phyloP scores from a whole-genome alignment of 2,329 filamentous ascomycete species.

The Arthrobotrys sphaeroides region DNA sequence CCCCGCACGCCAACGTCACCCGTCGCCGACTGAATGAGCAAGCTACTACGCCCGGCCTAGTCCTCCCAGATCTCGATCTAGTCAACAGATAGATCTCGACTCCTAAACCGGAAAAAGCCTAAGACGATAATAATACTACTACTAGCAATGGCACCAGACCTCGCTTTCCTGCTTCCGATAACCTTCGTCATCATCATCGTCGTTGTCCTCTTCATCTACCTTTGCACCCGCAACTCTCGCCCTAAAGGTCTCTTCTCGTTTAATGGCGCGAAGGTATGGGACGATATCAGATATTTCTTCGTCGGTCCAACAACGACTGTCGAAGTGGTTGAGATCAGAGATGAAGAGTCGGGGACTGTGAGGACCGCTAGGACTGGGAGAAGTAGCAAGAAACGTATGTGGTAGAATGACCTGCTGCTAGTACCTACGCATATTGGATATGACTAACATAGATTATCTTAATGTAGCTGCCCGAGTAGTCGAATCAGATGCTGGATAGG shows the following conservation, averaged over 20 bases:
- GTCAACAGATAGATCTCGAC: neutral
- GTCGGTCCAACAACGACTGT: neutral
- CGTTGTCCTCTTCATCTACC: slow-evolving; percentile 43
- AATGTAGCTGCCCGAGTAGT: neutral
- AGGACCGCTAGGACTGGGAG: slow-evolving; percentile 11
- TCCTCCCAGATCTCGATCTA: neutral
- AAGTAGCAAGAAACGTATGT: slow-evolving; percentile 22
- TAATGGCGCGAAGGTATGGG: slow-evolving; percentile 20
- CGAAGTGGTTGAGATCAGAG: slow-evolving; percentile 21
- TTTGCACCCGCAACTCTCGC: slow-evolving; percentile 48
- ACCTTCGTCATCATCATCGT: slow-evolving; percentile 43
- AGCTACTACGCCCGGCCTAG: neutral
- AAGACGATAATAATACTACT: neutral
- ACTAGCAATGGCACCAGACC: slow-evolving; percentile 28
- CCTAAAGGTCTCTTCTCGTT: slow-evolving; percentile 33
- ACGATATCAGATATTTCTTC: slow-evolving; percentile 39
- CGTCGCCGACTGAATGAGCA: neutral
- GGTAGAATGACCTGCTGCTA: neutral
- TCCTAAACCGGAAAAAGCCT: neutral
- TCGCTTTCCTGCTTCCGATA: slow-evolving; percentile 42
- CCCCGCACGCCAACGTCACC: slow-evolving; percentile 1
- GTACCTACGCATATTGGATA: neutral
- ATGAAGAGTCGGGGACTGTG: slow-evolving; percentile 30
- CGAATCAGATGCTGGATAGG: slow-evolving; percentile 29
- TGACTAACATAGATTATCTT: neutral